Evolutionary conservation across 257 asterid species (phyloP).

Genomic region (Parsonsia alboflavescens): DNA sequence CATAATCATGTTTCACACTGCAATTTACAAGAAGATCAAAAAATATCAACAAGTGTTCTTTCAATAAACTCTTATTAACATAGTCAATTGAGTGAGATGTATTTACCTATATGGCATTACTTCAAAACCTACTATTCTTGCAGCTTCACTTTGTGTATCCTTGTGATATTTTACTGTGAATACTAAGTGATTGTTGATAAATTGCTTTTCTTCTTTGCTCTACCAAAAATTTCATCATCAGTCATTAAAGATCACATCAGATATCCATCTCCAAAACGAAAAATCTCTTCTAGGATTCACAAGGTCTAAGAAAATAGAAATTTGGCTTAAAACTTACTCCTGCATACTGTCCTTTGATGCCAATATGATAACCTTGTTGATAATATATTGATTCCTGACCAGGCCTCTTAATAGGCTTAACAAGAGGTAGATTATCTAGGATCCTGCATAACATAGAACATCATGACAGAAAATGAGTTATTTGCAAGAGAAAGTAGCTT

Average conservation of each 20-base stretch:
- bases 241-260: conserved; percentile 14
- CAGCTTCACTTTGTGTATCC: conserved; percentile 63
- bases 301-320: background rate
- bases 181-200: conserved; percentile 68
- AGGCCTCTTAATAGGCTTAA: conserved; percentile 58
- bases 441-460: conserved; percentile 49
- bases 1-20: conserved; percentile 83
- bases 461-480: conserved; percentile 13
- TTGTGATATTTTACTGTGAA: conserved; percentile 75
- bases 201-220: conserved; percentile 63
- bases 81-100: background rate
- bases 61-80: conserved; percentile 2
- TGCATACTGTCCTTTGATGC: conserved; percentile 63
- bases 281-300: background rate
- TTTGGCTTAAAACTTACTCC: conserved; percentile 47
- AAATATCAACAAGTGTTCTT: conserved; percentile 15
- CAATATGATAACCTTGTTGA: conserved; percentile 79
- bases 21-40: background rate
- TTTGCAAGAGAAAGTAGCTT: background rate
- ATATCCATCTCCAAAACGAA: background rate
- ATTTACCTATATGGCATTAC: conserved; percentile 71
- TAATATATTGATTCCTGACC: conserved; percentile 48
- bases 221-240: conserved; percentile 19
- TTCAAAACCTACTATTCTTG: conserved; percentile 89
- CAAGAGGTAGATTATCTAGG: conserved; percentile 88